Conservation (phyloP, 495 filamentous ascomycete genomes). For the Penicillium riverlandense region DNA sequence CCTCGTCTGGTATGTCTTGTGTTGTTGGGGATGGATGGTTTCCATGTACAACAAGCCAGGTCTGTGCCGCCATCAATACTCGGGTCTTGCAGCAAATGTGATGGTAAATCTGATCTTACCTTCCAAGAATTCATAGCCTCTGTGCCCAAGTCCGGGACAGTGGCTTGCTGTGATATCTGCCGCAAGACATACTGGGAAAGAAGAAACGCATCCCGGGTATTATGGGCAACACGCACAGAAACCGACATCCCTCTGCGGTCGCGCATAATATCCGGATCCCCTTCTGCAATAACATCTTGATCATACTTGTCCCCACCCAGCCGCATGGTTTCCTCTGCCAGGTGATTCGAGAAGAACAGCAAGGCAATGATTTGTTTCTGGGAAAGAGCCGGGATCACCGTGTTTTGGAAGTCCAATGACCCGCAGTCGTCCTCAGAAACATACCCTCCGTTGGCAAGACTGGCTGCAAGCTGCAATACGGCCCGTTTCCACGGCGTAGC, state of each 20-base stretch:
- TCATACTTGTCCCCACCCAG: conserved; percentile 7
- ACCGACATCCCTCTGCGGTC: too few species aligned
- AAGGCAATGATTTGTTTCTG: conserved; percentile 48
- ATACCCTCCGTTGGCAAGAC: conserved; percentile 46
- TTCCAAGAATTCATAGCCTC: conserved; percentile 33
- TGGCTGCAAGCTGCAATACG: conserved; percentile 59
- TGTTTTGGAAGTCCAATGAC: conserved; percentile 37
- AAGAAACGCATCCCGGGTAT: conserved; percentile 30
- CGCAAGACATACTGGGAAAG: conserved; percentile 30
- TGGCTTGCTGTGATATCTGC: conserved; percentile 22
- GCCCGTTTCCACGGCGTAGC: conserved; percentile 60
- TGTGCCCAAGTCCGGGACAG: conserved; percentile 15
- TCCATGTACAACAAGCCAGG: conserved; percentile 16
- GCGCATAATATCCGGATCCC: too few species aligned
- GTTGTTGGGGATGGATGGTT: conserved; percentile 6
- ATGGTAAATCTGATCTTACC: conserved; percentile 12
- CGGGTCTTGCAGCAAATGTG: too few species aligned
- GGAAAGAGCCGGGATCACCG: conserved; percentile 43
- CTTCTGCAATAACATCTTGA: too few species aligned
- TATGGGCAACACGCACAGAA: conserved; percentile 14
- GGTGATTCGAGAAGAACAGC: conserved; percentile 63
- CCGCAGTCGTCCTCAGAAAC: conserved; percentile 42
- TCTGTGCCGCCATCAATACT: not conserved
- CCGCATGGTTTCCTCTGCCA: conserved; percentile 62
- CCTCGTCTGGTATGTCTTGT: conserved; percentile 3